Conservation (phyloP, 2,329 filamentous ascomycete genomes). For the Neofusicoccum laricinum region DNA sequence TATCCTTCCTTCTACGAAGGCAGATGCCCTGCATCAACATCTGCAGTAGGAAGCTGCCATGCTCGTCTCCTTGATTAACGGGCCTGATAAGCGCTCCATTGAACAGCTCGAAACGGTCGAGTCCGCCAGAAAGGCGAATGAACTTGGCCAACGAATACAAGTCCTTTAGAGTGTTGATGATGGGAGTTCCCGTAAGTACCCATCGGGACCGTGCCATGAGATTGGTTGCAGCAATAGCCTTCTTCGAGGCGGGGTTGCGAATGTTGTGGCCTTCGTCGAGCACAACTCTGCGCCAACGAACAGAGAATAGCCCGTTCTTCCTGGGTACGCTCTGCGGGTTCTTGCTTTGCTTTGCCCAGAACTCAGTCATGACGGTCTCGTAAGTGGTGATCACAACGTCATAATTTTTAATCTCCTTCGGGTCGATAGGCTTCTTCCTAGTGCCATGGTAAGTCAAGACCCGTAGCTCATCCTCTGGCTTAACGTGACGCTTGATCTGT, state of each 20-base stretch:
- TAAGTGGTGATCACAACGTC: conserved; percentile 81
- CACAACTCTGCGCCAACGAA: conserved; percentile 67
- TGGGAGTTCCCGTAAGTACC: conserved; percentile 78
- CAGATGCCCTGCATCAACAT: conserved; percentile 76
- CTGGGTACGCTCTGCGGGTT: conserved; percentile 22
- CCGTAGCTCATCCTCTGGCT: conserved; percentile 54
- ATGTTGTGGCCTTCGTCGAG: conserved; percentile 79
- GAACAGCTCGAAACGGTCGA: conserved; percentile 59
- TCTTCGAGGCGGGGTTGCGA: conserved; percentile 68
- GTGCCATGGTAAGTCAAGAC: conserved; percentile 67
- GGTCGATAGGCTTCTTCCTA: conserved; percentile 52
- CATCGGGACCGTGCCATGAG: conserved; percentile 64
- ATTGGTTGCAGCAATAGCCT: conserved; percentile 57
- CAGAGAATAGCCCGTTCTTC: conserved; percentile 57
- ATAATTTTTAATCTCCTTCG: conserved; percentile 59
- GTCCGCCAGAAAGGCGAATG: conserved; percentile 69
- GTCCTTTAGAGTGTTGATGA: conserved; percentile 83
- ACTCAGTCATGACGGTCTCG: conserved; percentile 56
- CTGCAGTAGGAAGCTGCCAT: conserved; percentile 71
- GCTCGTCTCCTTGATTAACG: conserved; percentile 58
- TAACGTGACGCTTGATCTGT: conserved; percentile 71
- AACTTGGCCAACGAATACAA: conserved; percentile 76
- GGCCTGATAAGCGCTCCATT: conserved; percentile 61
- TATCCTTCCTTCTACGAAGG: conserved; percentile 75
- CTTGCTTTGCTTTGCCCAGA: conserved; percentile 23